These are phyloP conservation scores for Crithidia brevicula DNA, from an alignment of 208 protist genomes.

Conservation along the genomic window DNA sequence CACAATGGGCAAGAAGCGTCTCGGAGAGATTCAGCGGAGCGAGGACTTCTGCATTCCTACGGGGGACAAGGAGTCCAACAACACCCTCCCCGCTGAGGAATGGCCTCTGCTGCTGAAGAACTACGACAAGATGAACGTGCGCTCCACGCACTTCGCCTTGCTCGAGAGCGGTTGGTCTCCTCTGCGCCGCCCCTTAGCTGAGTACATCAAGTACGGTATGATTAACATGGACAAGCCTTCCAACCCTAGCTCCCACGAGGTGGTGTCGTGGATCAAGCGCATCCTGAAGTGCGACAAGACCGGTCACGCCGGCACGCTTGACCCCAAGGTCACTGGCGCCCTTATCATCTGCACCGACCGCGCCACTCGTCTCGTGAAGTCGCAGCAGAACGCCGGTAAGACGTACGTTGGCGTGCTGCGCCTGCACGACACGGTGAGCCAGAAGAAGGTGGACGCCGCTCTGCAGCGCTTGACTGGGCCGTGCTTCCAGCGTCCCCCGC, in stretches of 20 bases:
- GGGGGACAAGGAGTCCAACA: constrained; percentile 56
- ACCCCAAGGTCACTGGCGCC: constrained; percentile 99
- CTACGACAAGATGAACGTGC: constrained; percentile 98
- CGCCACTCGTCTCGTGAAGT: constrained; percentile 99
- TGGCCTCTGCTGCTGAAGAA: constrained; percentile 99
- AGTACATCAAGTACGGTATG: constrained; percentile 99
- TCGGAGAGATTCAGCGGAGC: constrained; percentile 74
- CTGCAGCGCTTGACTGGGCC: constrained; percentile 98
- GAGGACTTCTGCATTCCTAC: constrained; percentile 81
- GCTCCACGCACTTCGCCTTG: constrained; percentile 97
- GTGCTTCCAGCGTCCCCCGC: constrained; percentile 99
- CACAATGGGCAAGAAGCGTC: constrained; percentile 76
- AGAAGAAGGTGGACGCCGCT: constrained; percentile 88
- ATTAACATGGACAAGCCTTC: constrained; percentile 99
- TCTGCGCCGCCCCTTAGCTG: constrained; percentile 96
- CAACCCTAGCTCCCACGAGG: constrained; percentile 99
- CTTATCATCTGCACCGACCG: constrained; percentile 99
- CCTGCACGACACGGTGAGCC: constrained; percentile 95
- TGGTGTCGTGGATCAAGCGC: constrained; percentile 99
- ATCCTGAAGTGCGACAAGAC: constrained; percentile 99
- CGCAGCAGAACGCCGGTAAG: constrained; percentile 99
- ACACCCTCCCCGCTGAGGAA: constrained; percentile 89
- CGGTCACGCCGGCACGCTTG: constrained; percentile 99
- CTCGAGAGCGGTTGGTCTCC: constrained; percentile 97
- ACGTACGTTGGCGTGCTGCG: constrained; percentile 99